Evolutionary conservation across 2,329 filamentous ascomycete species (phyloP).

Genomic region (Sporothrix pseudoabietina): DNA sequence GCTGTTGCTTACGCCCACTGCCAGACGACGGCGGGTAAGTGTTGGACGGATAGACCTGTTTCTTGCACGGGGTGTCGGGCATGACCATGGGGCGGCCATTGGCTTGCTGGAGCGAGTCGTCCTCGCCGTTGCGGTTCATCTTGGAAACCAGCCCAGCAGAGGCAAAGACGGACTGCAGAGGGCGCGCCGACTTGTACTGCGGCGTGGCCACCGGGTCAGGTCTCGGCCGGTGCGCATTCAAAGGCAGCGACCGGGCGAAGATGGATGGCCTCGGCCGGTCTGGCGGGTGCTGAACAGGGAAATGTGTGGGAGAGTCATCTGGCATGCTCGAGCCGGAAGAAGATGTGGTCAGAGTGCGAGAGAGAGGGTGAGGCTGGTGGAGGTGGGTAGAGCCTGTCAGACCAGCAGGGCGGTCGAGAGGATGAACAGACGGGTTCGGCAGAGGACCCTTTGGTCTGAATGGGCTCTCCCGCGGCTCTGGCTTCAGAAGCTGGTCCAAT

Average conservation of each 20-base stretch:
- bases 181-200: conserved; percentile 74
- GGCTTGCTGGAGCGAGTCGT: conserved; percentile 53
- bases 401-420: conserved; percentile 43
- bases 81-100: conserved; percentile 66
- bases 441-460: conserved; percentile 60
- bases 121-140: conserved; percentile 80
- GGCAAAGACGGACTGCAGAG: conserved; percentile 82
- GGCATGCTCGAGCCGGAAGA: conserved; percentile 77
- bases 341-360: conserved; percentile 82
- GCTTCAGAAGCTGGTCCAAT: conserved; percentile 73
- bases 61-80: conserved; percentile 96
- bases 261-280: conserved; percentile 56
- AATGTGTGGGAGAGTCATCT: conserved; percentile 71
- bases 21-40: conserved; percentile 63
- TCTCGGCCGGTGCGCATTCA: conserved; percentile 56
- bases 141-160: conserved; percentile 95
- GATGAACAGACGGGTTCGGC: conserved; percentile 57
- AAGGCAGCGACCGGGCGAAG: conserved; percentile 76
- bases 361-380: conserved; percentile 76
- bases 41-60: conserved; percentile 69
- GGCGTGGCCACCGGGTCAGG: conserved; percentile 67
- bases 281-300: conserved; percentile 55
- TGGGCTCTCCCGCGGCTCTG: conserved; percentile 63
- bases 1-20: conserved; percentile 63
- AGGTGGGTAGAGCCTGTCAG: conserved; percentile 27